Percentiles rank a stretch among this genome's conserved stretches.
phyloP scores from a whole-genome alignment of 2,329 filamentous ascomycete species.

The Fonsecaea pedrosoi region DNA sequence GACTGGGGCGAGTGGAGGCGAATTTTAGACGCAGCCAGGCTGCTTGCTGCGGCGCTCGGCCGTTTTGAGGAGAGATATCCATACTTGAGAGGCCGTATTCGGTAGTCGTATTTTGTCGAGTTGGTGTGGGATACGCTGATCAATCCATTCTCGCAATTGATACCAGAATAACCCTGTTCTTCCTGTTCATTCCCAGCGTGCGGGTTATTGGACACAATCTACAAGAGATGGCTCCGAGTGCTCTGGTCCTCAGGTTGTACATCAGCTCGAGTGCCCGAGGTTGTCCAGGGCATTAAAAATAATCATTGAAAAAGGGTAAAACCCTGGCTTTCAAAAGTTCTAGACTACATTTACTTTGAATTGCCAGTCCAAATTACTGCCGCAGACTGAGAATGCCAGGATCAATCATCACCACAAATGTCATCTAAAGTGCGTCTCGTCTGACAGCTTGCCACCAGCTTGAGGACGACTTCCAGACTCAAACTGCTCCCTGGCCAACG shows the following conservation, averaged over 20 bases:
- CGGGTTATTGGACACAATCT: not conserved
- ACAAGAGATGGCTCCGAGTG: not conserved
- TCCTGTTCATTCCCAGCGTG: not conserved
- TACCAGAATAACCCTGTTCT: not conserved
- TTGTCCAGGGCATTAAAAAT: not conserved
- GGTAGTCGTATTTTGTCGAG: not conserved
- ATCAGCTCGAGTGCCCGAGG: not conserved
- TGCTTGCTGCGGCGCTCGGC: not conserved
- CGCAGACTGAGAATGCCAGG: not conserved
- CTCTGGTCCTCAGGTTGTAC: not conserved
- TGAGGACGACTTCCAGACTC: not conserved
- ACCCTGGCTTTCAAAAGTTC: no score
- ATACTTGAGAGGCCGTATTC: not conserved
- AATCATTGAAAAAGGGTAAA: not conserved
- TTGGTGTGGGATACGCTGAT: not conserved
- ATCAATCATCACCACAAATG: not conserved
- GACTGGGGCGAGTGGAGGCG: not conserved
- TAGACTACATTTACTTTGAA: not conserved
- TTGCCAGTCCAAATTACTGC: not conserved
- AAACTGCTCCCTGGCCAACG: not conserved
- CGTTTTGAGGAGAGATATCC: not conserved
- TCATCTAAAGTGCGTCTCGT: not conserved
- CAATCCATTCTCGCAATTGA: not conserved
- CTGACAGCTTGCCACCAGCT: not conserved
- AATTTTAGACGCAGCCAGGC: not conserved